phyloP scores from a whole-genome alignment of 2,329 filamentous ascomycete species.

The Chalaropsis ovoidea region DNA sequence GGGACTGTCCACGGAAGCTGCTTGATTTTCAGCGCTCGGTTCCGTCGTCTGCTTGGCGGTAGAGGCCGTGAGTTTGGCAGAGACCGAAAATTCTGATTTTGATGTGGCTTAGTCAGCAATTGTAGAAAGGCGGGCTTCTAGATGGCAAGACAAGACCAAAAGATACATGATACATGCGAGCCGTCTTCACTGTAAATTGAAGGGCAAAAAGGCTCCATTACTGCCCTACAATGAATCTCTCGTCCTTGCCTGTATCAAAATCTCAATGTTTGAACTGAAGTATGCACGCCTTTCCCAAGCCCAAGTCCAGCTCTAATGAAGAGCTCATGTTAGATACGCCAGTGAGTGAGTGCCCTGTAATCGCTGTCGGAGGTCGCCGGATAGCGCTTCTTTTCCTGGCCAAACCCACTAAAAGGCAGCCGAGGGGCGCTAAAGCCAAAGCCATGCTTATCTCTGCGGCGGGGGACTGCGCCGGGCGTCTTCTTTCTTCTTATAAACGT shows the following conservation, averaged over 20 bases:
- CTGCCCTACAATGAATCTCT: no score
- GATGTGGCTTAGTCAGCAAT: constrained; percentile 24
- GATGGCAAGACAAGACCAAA: background rate
- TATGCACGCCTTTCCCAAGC: no score
- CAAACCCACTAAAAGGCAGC: constrained; percentile 3
- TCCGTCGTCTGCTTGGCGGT: background rate
- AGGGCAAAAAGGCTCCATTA: no score
- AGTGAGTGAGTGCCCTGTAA: background rate
- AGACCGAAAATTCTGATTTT: constrained; percentile 16
- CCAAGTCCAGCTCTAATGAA: no score
- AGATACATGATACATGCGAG: background rate
- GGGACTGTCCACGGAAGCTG: background rate
- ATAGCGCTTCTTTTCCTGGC: constrained; percentile 7
- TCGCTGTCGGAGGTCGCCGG: constrained; percentile 26
- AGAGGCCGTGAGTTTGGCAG: background rate
- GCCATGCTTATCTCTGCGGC: background rate
- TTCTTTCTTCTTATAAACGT: background rate
- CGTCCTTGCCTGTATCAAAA: no score
- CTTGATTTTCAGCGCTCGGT: background rate
- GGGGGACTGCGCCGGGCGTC: background rate
- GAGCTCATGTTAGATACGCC: background rate
- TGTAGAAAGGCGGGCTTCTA: background rate
- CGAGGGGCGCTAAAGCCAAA: background rate
- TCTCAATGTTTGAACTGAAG: background rate
- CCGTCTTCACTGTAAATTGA: no score